Percentiles rank a stretch among this genome's conserved stretches.
Evolutionary conservation across 176 grass and related monocot genomes (phyloP).

Genomic region (Leersia perrieri): DNA sequence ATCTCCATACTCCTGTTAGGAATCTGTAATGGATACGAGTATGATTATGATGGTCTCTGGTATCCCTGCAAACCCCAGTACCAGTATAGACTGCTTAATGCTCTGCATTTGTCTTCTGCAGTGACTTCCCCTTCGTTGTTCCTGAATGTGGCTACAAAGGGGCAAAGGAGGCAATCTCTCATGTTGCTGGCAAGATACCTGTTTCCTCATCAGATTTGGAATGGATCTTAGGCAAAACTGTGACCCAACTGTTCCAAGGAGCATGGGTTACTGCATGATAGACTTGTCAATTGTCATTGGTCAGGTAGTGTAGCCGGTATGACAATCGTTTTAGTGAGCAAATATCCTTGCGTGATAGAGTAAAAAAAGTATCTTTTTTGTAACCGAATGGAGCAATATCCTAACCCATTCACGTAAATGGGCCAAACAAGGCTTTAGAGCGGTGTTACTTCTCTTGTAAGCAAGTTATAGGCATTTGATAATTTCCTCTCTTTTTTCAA

Average conservation of each 20-base stretch:
- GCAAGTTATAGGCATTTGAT: neutral
- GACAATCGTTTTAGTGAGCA: neutral
- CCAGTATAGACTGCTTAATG: neutral
- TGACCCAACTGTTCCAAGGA: slow-evolving; percentile 50
- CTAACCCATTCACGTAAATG: too few species aligned
- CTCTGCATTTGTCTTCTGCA: slow-evolving; percentile 37
- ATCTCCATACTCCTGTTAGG: neutral
- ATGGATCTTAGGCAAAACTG: slow-evolving; percentile 71
- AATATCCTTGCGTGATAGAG: neutral
- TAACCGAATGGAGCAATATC: too few species aligned
- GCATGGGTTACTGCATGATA: slow-evolving; percentile 41
- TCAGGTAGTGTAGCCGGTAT: neutral
- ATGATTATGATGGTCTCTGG: neutral
- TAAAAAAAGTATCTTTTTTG: too few species aligned
- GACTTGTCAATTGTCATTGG: neutral
- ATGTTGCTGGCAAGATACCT: slow-evolving; percentile 39
- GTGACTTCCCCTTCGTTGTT: slow-evolving; percentile 76
- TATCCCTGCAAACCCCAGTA: neutral
- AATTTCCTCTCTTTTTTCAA: too few species aligned
- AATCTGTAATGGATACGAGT: neutral
- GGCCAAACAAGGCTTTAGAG: neutral
- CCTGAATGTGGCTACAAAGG: slow-evolving; percentile 85
- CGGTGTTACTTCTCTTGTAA: neutral
- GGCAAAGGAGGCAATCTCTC: slow-evolving; percentile 53
- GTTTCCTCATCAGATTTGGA: slow-evolving; percentile 52